Conservation (phyloP, 352 stramenopile genomes). For the Phytophthora citrophthora region DNA sequence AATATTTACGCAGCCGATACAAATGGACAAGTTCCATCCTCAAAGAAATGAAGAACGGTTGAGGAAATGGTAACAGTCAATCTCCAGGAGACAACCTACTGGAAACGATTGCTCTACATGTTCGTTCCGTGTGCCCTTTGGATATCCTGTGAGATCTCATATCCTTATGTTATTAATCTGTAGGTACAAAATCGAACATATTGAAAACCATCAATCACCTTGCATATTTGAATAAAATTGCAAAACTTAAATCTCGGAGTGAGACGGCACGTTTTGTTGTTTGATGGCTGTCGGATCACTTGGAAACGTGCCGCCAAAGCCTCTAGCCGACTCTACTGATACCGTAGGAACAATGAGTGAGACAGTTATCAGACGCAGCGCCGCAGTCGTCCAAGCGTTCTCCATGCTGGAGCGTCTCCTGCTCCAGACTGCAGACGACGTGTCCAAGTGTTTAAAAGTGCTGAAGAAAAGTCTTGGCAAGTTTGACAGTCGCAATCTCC, state of each 20-base stretch:
- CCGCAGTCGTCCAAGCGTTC: conserved; percentile 11
- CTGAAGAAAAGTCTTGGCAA: conserved; percentile 21
- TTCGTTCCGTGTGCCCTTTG: too few species aligned
- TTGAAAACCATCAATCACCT: too few species aligned
- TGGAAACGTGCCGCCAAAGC: not conserved
- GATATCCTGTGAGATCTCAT: not conserved
- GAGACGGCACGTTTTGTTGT: not conserved
- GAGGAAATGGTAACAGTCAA: too few species aligned
- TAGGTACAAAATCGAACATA: not conserved
- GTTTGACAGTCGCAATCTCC: conserved; percentile 18
- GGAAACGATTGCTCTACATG: too few species aligned
- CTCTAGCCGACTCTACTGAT: not conserved
- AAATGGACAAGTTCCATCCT: too few species aligned
- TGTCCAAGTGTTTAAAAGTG: conserved; percentile 17
- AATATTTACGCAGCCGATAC: too few species aligned
- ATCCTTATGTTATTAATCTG: not conserved
- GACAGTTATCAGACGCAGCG: not conserved
- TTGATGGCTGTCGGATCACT: not conserved
- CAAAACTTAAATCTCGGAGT: not conserved
- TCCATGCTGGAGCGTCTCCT: conserved; percentile 21
- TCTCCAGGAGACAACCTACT: too few species aligned
- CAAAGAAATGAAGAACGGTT: too few species aligned
- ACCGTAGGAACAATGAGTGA: conserved; percentile 15
- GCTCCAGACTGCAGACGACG: conserved; percentile 18
- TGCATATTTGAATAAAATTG: not conserved